phyloP scores from a whole-genome alignment of 2,329 filamentous ascomycete species.

The Aplosporella prunicola region DNA sequence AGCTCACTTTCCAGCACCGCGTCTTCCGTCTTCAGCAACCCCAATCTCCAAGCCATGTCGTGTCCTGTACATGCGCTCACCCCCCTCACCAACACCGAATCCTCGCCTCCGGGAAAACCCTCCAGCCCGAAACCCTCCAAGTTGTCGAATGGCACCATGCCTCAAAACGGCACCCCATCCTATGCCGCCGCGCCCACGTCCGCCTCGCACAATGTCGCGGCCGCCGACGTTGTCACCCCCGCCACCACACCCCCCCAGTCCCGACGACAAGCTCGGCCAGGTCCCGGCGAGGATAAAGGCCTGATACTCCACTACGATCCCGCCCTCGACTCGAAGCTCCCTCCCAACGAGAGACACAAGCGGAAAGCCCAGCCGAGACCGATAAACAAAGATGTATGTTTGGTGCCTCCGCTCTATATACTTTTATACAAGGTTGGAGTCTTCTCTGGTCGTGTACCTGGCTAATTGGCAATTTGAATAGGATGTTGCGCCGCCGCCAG shows the following conservation, averaged over 20 bases:
- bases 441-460: constrained; percentile 12
- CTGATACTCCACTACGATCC: constrained; percentile 55
- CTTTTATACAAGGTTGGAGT: constrained; percentile 10
- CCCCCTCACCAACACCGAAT: constrained; percentile 57
- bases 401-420: constrained; percentile 7
- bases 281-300: constrained; percentile 45
- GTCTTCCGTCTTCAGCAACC: constrained; percentile 61
- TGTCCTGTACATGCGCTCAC: constrained; percentile 51
- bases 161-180: constrained; percentile 22
- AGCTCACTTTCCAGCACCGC: constrained; percentile 62
- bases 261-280: constrained; percentile 40
- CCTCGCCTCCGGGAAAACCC: constrained; percentile 50
- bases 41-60: constrained; percentile 40
- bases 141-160: constrained; percentile 27
- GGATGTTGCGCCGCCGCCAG: constrained; percentile 52
- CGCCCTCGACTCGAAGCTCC: constrained; percentile 48
- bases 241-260: constrained; percentile 34
- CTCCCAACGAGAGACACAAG: constrained; percentile 42
- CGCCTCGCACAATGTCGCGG: constrained; percentile 26
- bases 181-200: constrained; percentile 25
- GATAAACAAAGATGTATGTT: constrained; percentile 11
- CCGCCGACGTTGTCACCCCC: constrained; percentile 37
- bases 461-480: constrained; percentile 12
- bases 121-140: constrained; percentile 43
- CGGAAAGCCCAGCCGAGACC: constrained; percentile 21